Conservation (phyloP, 768 basidiomycete species). For the Boletellus ananas region DNA sequence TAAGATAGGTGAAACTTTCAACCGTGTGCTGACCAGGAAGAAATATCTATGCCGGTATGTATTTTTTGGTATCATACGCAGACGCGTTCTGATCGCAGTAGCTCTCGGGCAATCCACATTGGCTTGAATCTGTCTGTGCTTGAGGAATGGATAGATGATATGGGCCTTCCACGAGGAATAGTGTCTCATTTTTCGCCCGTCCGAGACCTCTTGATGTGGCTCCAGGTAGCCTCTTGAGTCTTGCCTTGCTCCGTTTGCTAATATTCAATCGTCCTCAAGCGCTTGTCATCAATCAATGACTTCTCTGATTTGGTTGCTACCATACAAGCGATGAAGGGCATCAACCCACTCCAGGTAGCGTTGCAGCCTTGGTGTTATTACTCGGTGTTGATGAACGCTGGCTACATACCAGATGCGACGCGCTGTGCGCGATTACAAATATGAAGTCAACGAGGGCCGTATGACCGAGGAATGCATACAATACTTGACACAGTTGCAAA, state of each 20-base stretch:
- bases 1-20: conserved; percentile 72
- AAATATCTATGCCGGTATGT: conserved; percentile 87
- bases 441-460: conserved; percentile 85
- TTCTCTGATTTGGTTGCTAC: conserved; percentile 87
- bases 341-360: conserved; percentile 88
- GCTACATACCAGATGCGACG: conserved; percentile 68
- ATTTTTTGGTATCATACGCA: neutral
- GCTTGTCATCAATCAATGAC: conserved; percentile 80
- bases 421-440: conserved; percentile 89
- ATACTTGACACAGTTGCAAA: conserved; percentile 92
- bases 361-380: neutral
- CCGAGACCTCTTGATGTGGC: conserved; percentile 78
- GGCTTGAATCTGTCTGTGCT: conserved; percentile 78
- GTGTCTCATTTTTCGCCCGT: conserved; percentile 80
- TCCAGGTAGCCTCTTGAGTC: conserved; percentile 54
- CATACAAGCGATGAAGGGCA: conserved; percentile 77
- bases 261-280: conserved; percentile 39
- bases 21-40: conserved; percentile 83
- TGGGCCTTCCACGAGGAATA: conserved; percentile 76
- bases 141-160: conserved; percentile 88
- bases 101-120: conserved; percentile 86
- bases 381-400: neutral
- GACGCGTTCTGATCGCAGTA: conserved; percentile 11
- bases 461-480: conserved; percentile 97
- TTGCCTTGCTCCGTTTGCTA: conserved; percentile 1